Conservation (phyloP, 2,329 filamentous ascomycete genomes). For the Pyricularia grisea region DNA sequence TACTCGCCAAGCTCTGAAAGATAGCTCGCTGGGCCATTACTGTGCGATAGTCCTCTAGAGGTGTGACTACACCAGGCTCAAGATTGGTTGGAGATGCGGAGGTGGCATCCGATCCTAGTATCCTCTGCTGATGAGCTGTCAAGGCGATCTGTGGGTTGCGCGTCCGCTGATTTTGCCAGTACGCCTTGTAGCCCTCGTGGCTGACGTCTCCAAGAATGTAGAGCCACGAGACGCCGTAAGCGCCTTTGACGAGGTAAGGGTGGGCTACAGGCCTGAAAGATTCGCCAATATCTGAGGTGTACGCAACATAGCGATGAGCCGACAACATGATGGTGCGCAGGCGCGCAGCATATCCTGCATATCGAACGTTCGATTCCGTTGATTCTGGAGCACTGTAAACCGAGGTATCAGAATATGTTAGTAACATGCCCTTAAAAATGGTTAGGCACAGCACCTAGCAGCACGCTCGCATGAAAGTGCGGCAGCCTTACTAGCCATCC, state of each 20-base stretch:
- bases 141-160: slow-evolving; percentile 58
- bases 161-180: slow-evolving; percentile 71
- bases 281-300: slow-evolving; percentile 93
- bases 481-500: slow-evolving; percentile 61
- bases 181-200: slow-evolving; percentile 93
- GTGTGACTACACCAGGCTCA: slow-evolving; percentile 39
- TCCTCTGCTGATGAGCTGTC: slow-evolving; percentile 36
- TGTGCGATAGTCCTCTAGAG: slow-evolving; percentile 80
- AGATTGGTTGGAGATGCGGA: slow-evolving; percentile 11
- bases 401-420: background rate
- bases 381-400: slow-evolving; percentile 60
- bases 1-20: slow-evolving; percentile 84
- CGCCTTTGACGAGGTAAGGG: slow-evolving; percentile 67
- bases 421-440: background rate
- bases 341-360: slow-evolving; percentile 84
- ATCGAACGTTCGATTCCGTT: slow-evolving; percentile 77
- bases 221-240: slow-evolving; percentile 87
- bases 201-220: slow-evolving; percentile 86
- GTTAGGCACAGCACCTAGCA: background rate
- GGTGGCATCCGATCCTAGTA: slow-evolving; percentile 28
- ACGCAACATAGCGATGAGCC: slow-evolving; percentile 92
- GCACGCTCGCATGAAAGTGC: background rate
- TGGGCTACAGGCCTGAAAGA: slow-evolving; percentile 91
- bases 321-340: slow-evolving; percentile 79
- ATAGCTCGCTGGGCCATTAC: slow-evolving; percentile 87